Evolutionary conservation across 148 eudicot genomes (phyloP).

Genomic region (Rhododendron vialii): DNA sequence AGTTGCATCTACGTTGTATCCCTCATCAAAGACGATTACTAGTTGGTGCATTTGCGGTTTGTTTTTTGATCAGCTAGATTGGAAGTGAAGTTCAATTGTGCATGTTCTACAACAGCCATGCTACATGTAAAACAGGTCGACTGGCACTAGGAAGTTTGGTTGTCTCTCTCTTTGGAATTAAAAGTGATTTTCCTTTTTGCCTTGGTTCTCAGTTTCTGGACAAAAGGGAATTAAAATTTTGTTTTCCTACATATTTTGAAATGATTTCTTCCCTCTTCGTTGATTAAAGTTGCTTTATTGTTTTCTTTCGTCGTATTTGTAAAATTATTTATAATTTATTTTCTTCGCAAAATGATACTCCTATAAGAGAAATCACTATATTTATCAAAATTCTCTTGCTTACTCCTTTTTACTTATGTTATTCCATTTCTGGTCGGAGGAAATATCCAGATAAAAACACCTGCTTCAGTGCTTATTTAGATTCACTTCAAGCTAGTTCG

Average conservation of each 20-base stretch:
- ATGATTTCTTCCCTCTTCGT: background rate
- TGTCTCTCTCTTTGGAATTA: background rate
- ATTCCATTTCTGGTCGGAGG: background rate
- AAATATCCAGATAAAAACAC: background rate
- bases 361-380: background rate
- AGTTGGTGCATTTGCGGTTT: background rate
- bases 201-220: background rate
- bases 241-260: background rate
- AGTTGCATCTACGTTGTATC: background rate
- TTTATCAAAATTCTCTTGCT: background rate
- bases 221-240: background rate
- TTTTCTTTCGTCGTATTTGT: background rate
- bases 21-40: background rate
- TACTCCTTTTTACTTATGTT: background rate
- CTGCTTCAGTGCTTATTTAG: background rate
- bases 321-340: background rate
- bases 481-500: background rate
- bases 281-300: background rate
- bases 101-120: background rate
- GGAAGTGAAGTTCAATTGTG: background rate
- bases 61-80: background rate
- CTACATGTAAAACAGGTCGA: background rate
- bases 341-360: background rate
- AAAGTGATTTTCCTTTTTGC: background rate
- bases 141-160: background rate